phyloP scores from a whole-genome alignment of 768 basidiomycete species.

The Macrolepiota fuliginosa region DNA sequence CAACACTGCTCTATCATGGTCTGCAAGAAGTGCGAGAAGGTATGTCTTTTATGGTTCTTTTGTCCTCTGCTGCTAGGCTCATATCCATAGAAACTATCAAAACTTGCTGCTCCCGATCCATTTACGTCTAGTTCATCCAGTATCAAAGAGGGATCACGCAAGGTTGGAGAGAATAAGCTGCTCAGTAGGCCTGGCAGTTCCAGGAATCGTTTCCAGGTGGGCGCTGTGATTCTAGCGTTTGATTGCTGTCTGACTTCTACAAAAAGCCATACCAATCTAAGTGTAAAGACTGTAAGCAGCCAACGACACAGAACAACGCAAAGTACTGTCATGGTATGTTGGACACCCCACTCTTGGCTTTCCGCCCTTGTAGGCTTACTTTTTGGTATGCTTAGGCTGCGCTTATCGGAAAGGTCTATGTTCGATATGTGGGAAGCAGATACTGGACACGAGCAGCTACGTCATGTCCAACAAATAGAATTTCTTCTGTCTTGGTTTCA shows the following conservation, averaged over 20 bases:
- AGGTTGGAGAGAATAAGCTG: conserved; percentile 84
- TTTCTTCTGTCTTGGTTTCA: conserved; percentile 1
- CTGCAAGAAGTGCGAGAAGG: conserved; percentile 84
- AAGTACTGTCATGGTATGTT: conserved; percentile 85
- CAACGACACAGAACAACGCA: conserved; percentile 80
- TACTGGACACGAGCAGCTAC: conserved; percentile 81
- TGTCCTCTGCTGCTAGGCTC: conserved; percentile 17
- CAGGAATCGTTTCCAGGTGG: conserved; percentile 75
- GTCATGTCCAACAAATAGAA: conserved; percentile 80
- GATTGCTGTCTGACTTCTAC: conserved; percentile 18
- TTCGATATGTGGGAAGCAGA: conserved; percentile 84
- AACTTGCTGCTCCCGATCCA: conserved; percentile 87
- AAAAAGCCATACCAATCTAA: conserved; percentile 79
- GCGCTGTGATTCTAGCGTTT: conserved; percentile 22
- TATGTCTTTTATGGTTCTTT: conserved; percentile 29
- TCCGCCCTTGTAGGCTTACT: conserved; percentile 8
- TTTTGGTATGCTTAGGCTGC: conserved; percentile 51
- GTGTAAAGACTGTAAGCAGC: conserved; percentile 86
- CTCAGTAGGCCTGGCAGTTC: conserved; percentile 66
- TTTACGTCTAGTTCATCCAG: conserved; percentile 70
- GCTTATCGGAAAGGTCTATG: conserved; percentile 87
- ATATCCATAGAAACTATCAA: conserved; percentile 78
- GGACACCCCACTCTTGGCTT: conserved; percentile 10
- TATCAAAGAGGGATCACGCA: conserved; percentile 79
- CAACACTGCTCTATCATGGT: conserved; percentile 53